Conservation (phyloP, 192 early-diverging fungal genomes). For the Backusella morwellensis region DNA sequence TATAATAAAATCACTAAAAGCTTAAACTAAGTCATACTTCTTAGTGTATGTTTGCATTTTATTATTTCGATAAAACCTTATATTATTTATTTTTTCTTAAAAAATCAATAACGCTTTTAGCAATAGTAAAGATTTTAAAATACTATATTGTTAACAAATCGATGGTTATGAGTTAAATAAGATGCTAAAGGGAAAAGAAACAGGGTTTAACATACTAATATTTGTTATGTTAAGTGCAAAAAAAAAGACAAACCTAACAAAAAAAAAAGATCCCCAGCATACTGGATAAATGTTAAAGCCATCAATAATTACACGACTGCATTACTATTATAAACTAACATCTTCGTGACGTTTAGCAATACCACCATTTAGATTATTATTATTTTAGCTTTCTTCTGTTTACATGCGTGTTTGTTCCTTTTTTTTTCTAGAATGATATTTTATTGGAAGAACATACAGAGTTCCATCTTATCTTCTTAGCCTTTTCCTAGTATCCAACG, state of each 20-base stretch:
- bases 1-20: not conserved
- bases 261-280: not conserved
- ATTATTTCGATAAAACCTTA: no score
- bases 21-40: not conserved
- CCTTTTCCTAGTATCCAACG: not conserved
- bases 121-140: not conserved
- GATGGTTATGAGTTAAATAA: not conserved
- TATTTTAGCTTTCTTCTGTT: no score
- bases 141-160: not conserved
- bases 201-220: not conserved
- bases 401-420: no score
- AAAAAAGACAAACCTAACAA: not conserved
- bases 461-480: not conserved
- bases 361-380: no score
- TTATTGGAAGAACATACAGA: not conserved
- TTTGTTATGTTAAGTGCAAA: no score
- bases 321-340: no score
- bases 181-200: not conserved
- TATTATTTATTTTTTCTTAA: not conserved
- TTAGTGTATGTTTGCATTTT: not conserved
- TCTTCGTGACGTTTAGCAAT: no score
- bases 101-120: not conserved
- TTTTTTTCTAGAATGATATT: not conserved
- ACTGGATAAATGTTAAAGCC: not conserved
- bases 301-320: not conserved